Conservation (phyloP, 148 eudicot species). For the Dianthus caryophyllus region DNA sequence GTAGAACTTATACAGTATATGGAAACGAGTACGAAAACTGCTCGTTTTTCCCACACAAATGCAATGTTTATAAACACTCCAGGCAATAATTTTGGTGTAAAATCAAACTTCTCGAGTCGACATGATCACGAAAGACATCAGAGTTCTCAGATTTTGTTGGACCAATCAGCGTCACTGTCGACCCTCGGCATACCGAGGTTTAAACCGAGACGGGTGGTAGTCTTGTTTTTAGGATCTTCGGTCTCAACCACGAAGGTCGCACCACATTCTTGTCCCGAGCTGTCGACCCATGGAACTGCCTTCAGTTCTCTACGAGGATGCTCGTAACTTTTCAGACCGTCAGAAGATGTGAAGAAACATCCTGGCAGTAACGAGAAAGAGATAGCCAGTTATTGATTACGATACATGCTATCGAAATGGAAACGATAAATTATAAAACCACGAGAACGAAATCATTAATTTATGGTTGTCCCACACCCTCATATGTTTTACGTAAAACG, state of each 20-base stretch:
- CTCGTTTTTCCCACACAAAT: not conserved
- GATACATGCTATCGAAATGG: not conserved
- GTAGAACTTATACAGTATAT: not conserved
- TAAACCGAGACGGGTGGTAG: conserved; percentile 18
- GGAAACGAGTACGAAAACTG: conserved; percentile 2
- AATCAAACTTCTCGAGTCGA: too few species aligned
- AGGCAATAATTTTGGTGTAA: too few species aligned
- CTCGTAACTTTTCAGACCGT: conserved; percentile 71
- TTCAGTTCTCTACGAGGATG: conserved; percentile 61
- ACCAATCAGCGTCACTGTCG: conserved; percentile 84
- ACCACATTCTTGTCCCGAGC: conserved; percentile 67
- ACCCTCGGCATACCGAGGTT: conserved; percentile 65
- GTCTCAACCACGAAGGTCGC: conserved; percentile 51
- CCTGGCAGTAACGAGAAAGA: conserved; percentile 29
- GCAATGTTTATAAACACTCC: not conserved
- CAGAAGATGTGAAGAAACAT: conserved; percentile 67
- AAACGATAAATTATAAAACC: too few species aligned
- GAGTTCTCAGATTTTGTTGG: conserved; percentile 24
- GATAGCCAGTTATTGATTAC: not conserved
- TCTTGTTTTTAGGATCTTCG: conserved; percentile 43
- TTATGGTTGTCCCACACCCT: too few species aligned
- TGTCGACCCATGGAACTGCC: conserved; percentile 69
- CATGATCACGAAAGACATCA: not conserved
- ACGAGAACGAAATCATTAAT: too few species aligned
- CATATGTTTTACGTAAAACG: too few species aligned